These are phyloP conservation scores for Linnemannia hyalina DNA, from an alignment of 192 early-diverging fungal genomes.

Conservation along the genomic window DNA sequence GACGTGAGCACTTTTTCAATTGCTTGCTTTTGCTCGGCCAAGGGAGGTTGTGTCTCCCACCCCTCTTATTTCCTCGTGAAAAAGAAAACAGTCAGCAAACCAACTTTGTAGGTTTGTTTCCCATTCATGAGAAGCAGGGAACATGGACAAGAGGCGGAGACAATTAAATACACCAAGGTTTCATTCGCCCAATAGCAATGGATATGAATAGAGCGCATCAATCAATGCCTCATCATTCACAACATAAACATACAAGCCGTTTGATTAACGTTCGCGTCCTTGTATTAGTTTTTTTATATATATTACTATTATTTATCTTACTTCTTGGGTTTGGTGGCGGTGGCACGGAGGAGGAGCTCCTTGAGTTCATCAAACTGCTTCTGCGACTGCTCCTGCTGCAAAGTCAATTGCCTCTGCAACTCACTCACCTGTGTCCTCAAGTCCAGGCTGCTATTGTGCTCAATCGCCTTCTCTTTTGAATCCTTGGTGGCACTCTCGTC, in stretches of 20 bases:
- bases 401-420: slow-evolving; percentile 6
- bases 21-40: not conserved
- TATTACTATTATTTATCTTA: not conserved
- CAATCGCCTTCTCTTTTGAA: not conserved
- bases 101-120: no score
- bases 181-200: no score
- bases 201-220: no score
- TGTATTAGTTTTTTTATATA: not conserved
- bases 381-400: slow-evolving; percentile 13
- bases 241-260: no score
- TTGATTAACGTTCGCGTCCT: no score
- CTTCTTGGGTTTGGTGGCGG: not conserved
- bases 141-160: no score
- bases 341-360: slow-evolving; percentile 4
- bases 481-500: not conserved
- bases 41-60: not conserved
- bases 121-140: no score
- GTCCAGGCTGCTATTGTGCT: slow-evolving; percentile 4
- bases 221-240: no score
- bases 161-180: no score
- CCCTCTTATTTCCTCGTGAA: not conserved
- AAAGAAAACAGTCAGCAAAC: not conserved
- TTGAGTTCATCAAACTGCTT: slow-evolving; percentile 28
- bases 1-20: not conserved
- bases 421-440: slow-evolving; percentile 6